Conservation (phyloP, 306 rosid species). For the Quercus aquifolioides region DNA sequence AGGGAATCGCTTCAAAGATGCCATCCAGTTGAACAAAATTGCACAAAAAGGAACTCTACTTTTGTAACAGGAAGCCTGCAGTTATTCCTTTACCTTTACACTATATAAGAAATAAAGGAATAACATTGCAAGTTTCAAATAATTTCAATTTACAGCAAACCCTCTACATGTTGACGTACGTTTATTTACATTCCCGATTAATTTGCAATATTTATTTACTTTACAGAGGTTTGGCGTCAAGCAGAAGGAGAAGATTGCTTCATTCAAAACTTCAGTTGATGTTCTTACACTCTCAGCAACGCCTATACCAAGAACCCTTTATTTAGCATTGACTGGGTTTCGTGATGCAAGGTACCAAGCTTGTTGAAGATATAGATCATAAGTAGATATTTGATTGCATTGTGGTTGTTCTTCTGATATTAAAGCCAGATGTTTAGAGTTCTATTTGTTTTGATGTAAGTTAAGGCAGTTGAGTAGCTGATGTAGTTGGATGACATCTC, state of each 20-base stretch:
- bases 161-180: slow-evolving; percentile 21
- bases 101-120: not conserved
- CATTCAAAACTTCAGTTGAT: slow-evolving; percentile 88
- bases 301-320: slow-evolving; percentile 93
- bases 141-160: slow-evolving; percentile 15
- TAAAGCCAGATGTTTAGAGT: not conserved
- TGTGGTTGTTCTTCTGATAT: slow-evolving; percentile 6
- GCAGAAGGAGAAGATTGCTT: slow-evolving; percentile 94
- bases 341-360: slow-evolving; percentile 90
- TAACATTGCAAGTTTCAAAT: not conserved
- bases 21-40: not conserved
- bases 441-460: slow-evolving; percentile 10
- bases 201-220: slow-evolving; percentile 25
- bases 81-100: not conserved
- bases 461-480: slow-evolving; percentile 10
- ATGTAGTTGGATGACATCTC: not conserved
- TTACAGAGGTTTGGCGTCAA: slow-evolving; percentile 94
- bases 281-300: slow-evolving; percentile 96
- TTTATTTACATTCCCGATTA: slow-evolving; percentile 1
- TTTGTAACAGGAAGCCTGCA: not conserved
- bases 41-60: not conserved
- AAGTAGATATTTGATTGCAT: not conserved
- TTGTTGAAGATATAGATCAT: slow-evolving; percentile 12
- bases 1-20: not conserved
- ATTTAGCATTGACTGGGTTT: slow-evolving; percentile 93